Evolutionary conservation across 2,329 filamentous ascomycete species (phyloP), one percentile per base, ranked within the genome.

Genomic region (Fusarium albosuccineum): DNA sequence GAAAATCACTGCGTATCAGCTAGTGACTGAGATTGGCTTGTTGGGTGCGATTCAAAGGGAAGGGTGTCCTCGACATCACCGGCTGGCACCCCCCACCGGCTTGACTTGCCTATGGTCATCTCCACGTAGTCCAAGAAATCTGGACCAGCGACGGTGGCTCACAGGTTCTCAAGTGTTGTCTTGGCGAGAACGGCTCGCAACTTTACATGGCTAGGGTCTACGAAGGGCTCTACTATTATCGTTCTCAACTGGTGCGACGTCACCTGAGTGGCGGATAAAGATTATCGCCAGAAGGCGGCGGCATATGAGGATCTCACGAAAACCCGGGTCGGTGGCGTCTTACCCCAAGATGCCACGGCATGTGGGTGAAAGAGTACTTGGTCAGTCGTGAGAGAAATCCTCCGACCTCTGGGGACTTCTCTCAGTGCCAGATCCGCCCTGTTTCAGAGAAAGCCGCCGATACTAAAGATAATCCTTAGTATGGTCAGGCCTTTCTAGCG

Each of bases 141-240:
- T 22, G 22, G 22, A 49, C 44, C n/a, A 56, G 50, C 34, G n/a
- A 9, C 16, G 60, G 60, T 29, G 56, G 45, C 9, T 49, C 56
- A 9, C 56, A 63, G 36, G 34, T 63, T 51, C 36, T 56, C 40
- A 59, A 50, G 5, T 62, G 62, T 11, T 42, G 14, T 16, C 22
- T 53, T 10, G 26, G 41, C 6, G 16, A 55, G 11, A 46, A 45
- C 27, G 22, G 60, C 1, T 26, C 45, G 26, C 46, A 37, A 16
- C 45, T 62, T 42, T 62, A 58, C 37, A 39, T n/a, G 2, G 58
- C 59, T 13, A 62, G 62, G 39, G 59, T 65, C 39, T 62, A 62
- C 50, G 53, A 59, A 33, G 34, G 53, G 37, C 58, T 65, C 26
- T 65, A 59, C 44, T 55, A 55, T 29, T n/a, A 16, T n/a, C 17